Evolutionary conservation across 1,284 basidiomycete species (phyloP).

Genomic region (Cerrena zonata): DNA sequence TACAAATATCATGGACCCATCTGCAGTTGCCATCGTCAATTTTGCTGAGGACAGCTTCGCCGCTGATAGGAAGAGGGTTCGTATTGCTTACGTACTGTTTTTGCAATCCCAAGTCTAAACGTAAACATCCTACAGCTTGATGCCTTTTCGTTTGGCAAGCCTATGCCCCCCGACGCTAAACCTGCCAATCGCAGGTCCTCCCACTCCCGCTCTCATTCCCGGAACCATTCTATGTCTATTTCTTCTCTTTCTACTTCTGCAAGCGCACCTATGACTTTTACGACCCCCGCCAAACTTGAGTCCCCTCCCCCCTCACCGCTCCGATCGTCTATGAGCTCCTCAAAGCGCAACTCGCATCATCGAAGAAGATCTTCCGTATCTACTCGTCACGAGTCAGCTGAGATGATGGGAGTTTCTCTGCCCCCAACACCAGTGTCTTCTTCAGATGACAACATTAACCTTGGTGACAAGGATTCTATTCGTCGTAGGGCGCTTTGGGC

Average conservation of each 20-base stretch:
- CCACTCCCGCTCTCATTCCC: slow-evolving; percentile 67
- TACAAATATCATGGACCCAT: slow-evolving; percentile 29
- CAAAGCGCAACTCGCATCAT: slow-evolving; percentile 72
- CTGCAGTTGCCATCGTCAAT: slow-evolving; percentile 22
- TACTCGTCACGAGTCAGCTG: slow-evolving; percentile 74
- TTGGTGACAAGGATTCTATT: slow-evolving; percentile 70
- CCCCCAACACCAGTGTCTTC: slow-evolving; percentile 52
- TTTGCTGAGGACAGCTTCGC: slow-evolving; percentile 26
- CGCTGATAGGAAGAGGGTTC: slow-evolving; percentile 33
- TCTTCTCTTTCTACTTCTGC: slow-evolving; percentile 37
- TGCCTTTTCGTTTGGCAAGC: slow-evolving; percentile 42
- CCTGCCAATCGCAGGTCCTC: slow-evolving; percentile 32
- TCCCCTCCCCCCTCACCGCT: slow-evolving; percentile 26
- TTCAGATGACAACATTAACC: slow-evolving; percentile 59
- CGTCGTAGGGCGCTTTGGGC: slow-evolving; percentile 73
- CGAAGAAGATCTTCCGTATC: slow-evolving; percentile 78
- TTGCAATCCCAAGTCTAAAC: neutral
- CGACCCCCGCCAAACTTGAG: slow-evolving; percentile 25
- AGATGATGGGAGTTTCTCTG: slow-evolving; percentile 73
- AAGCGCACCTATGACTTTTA: slow-evolving; percentile 22
- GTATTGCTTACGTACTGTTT: slow-evolving; percentile 8
- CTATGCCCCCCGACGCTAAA: slow-evolving; percentile 24
- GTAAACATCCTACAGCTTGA: slow-evolving; percentile 63
- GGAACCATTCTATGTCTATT: slow-evolving; percentile 40
- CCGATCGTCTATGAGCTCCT: slow-evolving; percentile 28